Evolutionary conservation across 2,329 filamentous ascomycete species (phyloP).

Genomic region (Clarireedia homoeocarpa): DNA sequence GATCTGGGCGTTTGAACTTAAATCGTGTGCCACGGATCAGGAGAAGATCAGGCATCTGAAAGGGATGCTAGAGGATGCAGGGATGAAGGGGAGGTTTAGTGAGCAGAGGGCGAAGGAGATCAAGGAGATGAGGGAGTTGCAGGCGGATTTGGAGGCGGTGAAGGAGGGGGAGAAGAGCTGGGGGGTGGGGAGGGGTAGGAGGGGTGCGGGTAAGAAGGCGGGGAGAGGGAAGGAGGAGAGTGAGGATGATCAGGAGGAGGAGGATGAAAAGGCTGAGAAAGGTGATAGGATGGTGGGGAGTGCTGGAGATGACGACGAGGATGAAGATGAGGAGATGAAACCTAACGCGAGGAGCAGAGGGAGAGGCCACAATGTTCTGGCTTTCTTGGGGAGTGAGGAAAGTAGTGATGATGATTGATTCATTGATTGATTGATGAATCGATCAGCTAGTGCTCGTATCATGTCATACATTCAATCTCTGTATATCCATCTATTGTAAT

Average conservation of each 20-base stretch:
- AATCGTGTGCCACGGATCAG: conserved; percentile 62
- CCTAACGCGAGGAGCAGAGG: conserved; percentile 2
- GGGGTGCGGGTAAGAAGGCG: conserved; percentile 19
- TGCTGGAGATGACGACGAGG: conserved; percentile 11
- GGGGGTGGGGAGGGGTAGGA: conserved; percentile 45
- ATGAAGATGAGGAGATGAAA: conserved; percentile 25
- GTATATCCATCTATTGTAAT: no score
- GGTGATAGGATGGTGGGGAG: conserved; percentile 5
- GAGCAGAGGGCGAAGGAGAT: conserved; percentile 78
- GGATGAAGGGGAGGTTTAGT: conserved; percentile 86
- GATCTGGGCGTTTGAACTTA: conserved; percentile 81
- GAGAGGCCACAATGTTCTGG: conserved; percentile 38
- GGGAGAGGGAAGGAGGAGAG: conserved; percentile 15
- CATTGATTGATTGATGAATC: no score
- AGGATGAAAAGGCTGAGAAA: neutral
- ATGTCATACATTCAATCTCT: no score
- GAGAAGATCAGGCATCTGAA: conserved; percentile 80
- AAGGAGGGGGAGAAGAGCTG: conserved; percentile 73
- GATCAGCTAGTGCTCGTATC: no score
- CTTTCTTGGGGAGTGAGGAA: conserved; percentile 62
- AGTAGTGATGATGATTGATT: conserved; percentile 35
- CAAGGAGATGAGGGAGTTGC: conserved; percentile 77
- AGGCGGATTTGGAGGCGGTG: conserved; percentile 76
- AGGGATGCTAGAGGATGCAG: conserved; percentile 68
- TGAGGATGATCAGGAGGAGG: conserved; percentile 26